phyloP scores from a whole-genome alignment of 2,329 filamentous ascomycete genomes.

The Didymella lethalis region DNA sequence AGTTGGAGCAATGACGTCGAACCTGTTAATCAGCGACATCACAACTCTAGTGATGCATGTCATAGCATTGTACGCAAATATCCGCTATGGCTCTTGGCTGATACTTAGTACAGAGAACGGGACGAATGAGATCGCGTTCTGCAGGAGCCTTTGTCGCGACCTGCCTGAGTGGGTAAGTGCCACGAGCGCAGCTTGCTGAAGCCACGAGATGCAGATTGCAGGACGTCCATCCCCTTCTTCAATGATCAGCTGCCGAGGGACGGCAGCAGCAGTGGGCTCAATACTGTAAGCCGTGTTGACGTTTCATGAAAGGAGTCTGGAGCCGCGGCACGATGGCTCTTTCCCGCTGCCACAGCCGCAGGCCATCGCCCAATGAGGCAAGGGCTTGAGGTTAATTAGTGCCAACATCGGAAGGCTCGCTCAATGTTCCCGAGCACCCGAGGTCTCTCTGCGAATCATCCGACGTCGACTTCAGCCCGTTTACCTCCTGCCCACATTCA shows the following conservation, averaged over 20 bases:
- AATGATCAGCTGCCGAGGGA: slow-evolving; percentile 6
- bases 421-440: background rate
- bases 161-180: slow-evolving; percentile 15
- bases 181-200: background rate
- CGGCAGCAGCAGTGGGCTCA: background rate
- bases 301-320: slow-evolving; percentile 15
- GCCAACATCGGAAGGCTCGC: background rate
- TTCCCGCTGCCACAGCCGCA: slow-evolving; percentile 17
- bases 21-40: background rate
- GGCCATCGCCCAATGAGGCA: background rate
- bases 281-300: slow-evolving; percentile 4
- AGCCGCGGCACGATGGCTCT: slow-evolving; percentile 16
- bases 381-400: background rate
- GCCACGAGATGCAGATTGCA: background rate
- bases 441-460: slow-evolving; percentile 5
- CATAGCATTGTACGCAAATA: slow-evolving; percentile 6
- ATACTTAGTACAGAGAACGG: slow-evolving; percentile 10
- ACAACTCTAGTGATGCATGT: slow-evolving; percentile 5
- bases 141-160: slow-evolving; percentile 3
- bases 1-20: slow-evolving; percentile 11
- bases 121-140: slow-evolving; percentile 4
- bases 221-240: background rate
- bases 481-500: slow-evolving; percentile 14
- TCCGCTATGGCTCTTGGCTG: slow-evolving; percentile 14
- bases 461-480: slow-evolving; percentile 7